These are phyloP conservation scores for Tolypocladium paradoxum DNA, from an alignment of 2,329 filamentous ascomycete species.

Conservation along the genomic window DNA sequence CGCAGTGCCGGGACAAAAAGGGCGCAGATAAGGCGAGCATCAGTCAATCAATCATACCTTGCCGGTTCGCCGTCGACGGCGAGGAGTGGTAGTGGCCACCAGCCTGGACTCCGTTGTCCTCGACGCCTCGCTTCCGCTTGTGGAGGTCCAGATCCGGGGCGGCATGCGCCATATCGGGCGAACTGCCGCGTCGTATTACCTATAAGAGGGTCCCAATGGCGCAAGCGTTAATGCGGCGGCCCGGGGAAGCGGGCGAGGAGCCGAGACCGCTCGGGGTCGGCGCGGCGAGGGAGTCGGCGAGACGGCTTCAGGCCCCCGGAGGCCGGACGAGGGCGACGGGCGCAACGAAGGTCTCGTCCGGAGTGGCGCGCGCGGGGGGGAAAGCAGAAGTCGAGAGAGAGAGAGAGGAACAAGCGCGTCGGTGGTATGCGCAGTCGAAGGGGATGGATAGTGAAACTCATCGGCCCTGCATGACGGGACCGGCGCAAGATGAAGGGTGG, in stretches of 20 bases:
- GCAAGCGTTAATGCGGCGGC: background rate
- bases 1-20: background rate
- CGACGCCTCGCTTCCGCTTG: conserved; percentile 38
- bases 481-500: background rate
- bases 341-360: background rate
- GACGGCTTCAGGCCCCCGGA: background rate
- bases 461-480: background rate
- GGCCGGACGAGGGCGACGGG: background rate
- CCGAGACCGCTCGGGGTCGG: background rate
- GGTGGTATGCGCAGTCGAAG: background rate
- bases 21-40: background rate
- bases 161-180: conserved; percentile 27
- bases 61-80: conserved; percentile 24
- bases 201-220: background rate
- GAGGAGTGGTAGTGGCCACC: conserved; percentile 30
- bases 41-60: conserved; percentile 24
- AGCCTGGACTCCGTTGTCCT: conserved; percentile 30
- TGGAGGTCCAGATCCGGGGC: conserved; percentile 27
- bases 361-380: background rate
- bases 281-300: background rate
- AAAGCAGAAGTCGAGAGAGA: background rate
- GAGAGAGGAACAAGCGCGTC: background rate
- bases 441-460: background rate
- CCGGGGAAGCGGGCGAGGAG: background rate
- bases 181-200: background rate